Evolutionary conservation across 75 land plant genomes (phyloP).

Genomic region (Pinus albicaulis): DNA sequence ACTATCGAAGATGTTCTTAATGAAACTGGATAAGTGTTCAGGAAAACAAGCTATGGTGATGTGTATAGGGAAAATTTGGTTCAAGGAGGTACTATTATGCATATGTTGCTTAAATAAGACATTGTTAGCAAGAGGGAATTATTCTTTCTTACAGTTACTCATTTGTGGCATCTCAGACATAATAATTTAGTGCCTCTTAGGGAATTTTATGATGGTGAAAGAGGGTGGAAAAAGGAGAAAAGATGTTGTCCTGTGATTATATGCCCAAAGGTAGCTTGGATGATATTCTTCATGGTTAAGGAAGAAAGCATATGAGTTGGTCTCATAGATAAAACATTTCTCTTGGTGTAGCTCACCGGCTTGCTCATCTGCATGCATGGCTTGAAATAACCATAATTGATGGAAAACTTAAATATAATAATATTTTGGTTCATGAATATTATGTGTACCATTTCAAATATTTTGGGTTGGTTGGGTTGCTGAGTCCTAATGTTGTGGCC

Average conservation of each 20-base stretch:
- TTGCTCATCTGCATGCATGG: conserved; percentile 60
- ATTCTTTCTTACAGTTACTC: conserved; percentile 51
- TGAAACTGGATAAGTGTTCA: conserved; percentile 83
- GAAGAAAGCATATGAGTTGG: conserved; percentile 66
- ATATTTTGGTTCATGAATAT: conserved; percentile 69
- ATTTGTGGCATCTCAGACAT: conserved; percentile 63
- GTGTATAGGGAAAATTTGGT: conserved; percentile 77
- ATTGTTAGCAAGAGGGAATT: conserved; percentile 32
- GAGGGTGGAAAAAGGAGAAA: conserved; percentile 83
- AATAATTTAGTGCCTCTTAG: conserved; percentile 70
- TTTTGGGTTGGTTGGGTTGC: conserved; percentile 67
- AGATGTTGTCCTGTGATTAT: conserved; percentile 79
- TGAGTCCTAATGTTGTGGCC: conserved; percentile 56
- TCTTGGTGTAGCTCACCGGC: conserved; percentile 62
- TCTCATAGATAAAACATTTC: conserved; percentile 71
- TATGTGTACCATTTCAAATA: conserved; percentile 55
- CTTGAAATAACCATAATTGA: conserved; percentile 60
- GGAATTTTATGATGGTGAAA: conserved; percentile 80
- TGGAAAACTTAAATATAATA: conserved; percentile 71
- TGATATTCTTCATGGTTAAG: conserved; percentile 77
- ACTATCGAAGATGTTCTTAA: conserved; percentile 79
- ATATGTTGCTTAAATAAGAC: conserved; percentile 73
- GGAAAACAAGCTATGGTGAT: conserved; percentile 86
- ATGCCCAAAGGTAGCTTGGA: conserved; percentile 48
- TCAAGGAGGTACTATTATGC: conserved; percentile 63